Conservation (phyloP, 352 stramenopile genomes). For the Phytopythium oedochilum region DNA sequence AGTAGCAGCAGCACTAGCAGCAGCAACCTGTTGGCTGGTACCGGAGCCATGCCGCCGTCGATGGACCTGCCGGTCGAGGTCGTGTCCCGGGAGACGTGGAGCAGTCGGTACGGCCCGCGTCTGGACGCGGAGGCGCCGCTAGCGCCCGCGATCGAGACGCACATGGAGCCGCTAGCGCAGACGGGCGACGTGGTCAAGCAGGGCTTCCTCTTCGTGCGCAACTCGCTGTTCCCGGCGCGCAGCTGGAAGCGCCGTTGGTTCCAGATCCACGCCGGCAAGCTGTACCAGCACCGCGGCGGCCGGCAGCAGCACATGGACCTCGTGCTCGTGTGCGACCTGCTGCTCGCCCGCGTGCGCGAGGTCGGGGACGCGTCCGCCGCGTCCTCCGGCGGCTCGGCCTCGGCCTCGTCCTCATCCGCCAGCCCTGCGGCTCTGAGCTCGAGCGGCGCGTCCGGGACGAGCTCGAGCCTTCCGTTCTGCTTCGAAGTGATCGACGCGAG, state of each 20-base stretch:
- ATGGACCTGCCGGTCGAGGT: conserved; percentile 77
- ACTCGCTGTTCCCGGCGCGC: conserved; percentile 71
- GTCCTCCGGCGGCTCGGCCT: background rate
- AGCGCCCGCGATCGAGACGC: background rate
- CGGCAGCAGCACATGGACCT: conserved; percentile 75
- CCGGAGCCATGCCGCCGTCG: conserved; percentile 22
- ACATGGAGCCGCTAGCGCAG: background rate
- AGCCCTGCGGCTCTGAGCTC: too few relatives aligned
- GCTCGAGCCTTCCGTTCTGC: conserved; percentile 8
- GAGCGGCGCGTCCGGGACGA: background rate
- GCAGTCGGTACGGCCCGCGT: conserved; percentile 25
- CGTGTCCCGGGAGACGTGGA: conserved; percentile 62
- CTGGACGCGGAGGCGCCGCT: background rate
- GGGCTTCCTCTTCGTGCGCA: conserved; percentile 84
- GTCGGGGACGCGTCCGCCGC: conserved; percentile 47
- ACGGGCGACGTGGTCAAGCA: conserved; percentile 56
- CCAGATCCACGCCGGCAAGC: conserved; percentile 82
- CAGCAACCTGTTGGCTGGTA: background rate
- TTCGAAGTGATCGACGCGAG: conserved; percentile 83
- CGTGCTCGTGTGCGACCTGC: conserved; percentile 73
- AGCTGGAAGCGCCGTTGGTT: conserved; percentile 88
- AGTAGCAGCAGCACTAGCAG: conserved; percentile 2
- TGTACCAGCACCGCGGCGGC: conserved; percentile 48
- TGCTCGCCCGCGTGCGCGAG: conserved; percentile 76
- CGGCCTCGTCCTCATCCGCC: background rate